A percentile compares a stretch with the other conserved stretches of the same genome.
These are phyloP conservation scores for Staphylotrichum tortipilum DNA, from an alignment of 495 filamentous ascomycete genomes.

Conservation along the genomic window DNA sequence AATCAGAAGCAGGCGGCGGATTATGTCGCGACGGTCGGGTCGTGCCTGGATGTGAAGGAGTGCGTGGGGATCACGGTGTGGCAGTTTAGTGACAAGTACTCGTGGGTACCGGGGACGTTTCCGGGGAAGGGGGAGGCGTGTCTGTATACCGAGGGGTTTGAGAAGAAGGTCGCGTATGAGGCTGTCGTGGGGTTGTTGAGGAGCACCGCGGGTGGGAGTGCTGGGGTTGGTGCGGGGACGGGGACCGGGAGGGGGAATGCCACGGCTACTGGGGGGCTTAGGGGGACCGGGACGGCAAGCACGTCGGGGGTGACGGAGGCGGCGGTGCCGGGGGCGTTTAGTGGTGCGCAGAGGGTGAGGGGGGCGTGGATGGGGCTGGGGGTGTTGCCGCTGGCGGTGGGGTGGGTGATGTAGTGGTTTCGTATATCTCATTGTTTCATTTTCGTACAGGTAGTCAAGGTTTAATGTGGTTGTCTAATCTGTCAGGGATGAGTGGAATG, in stretches of 20 bases:
- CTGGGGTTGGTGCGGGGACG: too few species aligned
- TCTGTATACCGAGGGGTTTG: slow-evolving; percentile 38
- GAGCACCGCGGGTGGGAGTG: neutral
- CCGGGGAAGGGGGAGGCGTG: slow-evolving; percentile 43
- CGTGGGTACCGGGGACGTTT: slow-evolving; percentile 42
- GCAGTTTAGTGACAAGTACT: slow-evolving; percentile 54
- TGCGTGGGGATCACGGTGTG: slow-evolving; percentile 56
- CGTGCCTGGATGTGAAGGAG: slow-evolving; percentile 40
- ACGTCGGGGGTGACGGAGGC: too few species aligned
- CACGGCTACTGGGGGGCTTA: too few species aligned
- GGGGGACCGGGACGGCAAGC: too few species aligned
- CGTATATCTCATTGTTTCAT: neutral
- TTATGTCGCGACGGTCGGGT: slow-evolving; percentile 42
- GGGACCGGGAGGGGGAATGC: too few species aligned
- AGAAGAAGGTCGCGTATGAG: slow-evolving; percentile 45
- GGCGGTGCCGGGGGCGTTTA: too few species aligned
- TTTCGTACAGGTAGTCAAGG: too few species aligned
- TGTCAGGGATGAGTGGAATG: too few species aligned
- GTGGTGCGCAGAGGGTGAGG: too few species aligned
- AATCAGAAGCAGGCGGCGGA: slow-evolving; percentile 44
- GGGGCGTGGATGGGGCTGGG: too few species aligned
- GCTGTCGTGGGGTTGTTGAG: slow-evolving; percentile 22
- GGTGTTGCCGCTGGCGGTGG: neutral
- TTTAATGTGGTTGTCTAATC: too few species aligned
- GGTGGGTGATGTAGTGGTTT: neutral